Evolutionary conservation across 352 stramenopile genomes (phyloP).

Genomic region (Chloridella minuta): DNA sequence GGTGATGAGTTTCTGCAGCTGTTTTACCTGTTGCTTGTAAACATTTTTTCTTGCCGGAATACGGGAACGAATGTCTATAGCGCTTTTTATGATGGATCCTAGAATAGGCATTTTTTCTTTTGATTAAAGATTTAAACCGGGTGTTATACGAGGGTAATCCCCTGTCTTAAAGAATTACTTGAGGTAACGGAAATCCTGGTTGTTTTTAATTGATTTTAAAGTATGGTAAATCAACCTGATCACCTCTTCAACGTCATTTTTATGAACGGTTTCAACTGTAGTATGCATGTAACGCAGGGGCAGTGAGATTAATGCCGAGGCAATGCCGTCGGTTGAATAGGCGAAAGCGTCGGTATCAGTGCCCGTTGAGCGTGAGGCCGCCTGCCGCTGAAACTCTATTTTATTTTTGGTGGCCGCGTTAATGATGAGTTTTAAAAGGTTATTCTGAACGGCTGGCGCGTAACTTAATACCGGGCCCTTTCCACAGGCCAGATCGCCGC

Average conservation of each 20-base stretch:
- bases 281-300: neutral
- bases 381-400: neutral
- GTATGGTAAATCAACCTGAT: neutral
- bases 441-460: neutral
- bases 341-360: neutral
- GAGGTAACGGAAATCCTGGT: neutral
- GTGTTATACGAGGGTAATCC: too few relatives aligned
- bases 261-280: neutral
- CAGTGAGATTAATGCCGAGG: neutral
- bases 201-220: slow-evolving; percentile 8
- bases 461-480: neutral
- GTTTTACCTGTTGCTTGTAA: neutral
- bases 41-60: neutral
- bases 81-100: neutral
- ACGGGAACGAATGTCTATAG: neutral
- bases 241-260: neutral
- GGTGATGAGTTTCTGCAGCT: neutral
- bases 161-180: too few relatives aligned
- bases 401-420: neutral
- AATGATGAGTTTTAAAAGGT: neutral
- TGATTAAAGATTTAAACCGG: too few relatives aligned
- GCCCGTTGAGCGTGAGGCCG: neutral
- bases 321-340: neutral
- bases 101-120: neutral
- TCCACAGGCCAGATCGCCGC: neutral